These are phyloP conservation scores for Passalora sequoiae DNA, from an alignment of 2,329 filamentous ascomycete species.

Conservation along the genomic window DNA sequence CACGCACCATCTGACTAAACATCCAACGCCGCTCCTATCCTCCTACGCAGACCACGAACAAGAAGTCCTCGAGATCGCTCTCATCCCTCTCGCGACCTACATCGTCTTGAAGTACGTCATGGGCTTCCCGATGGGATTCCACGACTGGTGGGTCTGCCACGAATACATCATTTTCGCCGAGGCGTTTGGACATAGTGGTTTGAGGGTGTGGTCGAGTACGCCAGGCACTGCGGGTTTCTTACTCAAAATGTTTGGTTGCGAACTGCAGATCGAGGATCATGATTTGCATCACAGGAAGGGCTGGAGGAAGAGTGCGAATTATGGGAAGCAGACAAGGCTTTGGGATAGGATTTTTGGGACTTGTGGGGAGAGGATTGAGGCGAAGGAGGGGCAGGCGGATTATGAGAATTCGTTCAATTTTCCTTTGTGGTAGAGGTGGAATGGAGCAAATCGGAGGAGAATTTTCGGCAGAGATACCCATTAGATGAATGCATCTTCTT, in stretches of 20 bases:
- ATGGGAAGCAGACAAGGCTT: slow-evolving; percentile 36
- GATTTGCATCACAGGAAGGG: slow-evolving; percentile 39
- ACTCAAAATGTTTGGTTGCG: slow-evolving; percentile 32
- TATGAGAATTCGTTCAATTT: slow-evolving; percentile 5
- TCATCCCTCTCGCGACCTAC: slow-evolving; percentile 40
- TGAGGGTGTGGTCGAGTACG: slow-evolving; percentile 36
- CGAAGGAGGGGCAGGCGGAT: neutral
- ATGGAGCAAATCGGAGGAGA: too few relatives aligned
- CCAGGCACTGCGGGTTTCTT: slow-evolving; percentile 36
- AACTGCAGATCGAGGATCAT: slow-evolving; percentile 43
- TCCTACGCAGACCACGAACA: slow-evolving; percentile 43
- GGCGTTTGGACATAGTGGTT: slow-evolving; percentile 37
- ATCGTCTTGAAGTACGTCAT: slow-evolving; percentile 34
- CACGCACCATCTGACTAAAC: slow-evolving; percentile 45
- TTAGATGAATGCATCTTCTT: too few relatives aligned
- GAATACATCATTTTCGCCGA: slow-evolving; percentile 42
- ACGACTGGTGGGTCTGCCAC: slow-evolving; percentile 46
- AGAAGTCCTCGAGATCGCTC: slow-evolving; percentile 41
- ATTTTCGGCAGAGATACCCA: too few relatives aligned
- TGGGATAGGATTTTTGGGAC: slow-evolving; percentile 11
- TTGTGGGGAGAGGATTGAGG: slow-evolving; percentile 5
- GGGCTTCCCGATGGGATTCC: slow-evolving; percentile 44
- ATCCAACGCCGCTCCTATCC: slow-evolving; percentile 41
- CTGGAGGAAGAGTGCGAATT: slow-evolving; percentile 38
- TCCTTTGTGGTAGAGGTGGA: slow-evolving; percentile 8